phyloP scores from a whole-genome alignment of 305 asterid genomes.

The Solanum aculeatissimum region DNA sequence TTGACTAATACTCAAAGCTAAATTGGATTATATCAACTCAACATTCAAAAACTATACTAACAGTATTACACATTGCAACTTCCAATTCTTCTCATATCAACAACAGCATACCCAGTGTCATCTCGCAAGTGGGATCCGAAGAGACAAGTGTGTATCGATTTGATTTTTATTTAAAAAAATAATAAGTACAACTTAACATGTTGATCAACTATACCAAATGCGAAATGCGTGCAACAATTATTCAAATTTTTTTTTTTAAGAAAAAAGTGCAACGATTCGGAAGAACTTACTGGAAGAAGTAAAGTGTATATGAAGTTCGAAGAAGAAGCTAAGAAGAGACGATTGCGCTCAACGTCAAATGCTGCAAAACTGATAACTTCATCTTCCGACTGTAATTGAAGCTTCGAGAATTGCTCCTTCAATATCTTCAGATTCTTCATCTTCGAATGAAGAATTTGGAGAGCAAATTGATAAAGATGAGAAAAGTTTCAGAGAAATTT shows the following conservation, averaged over 20 bases:
- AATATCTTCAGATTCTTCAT: conserved; percentile 79
- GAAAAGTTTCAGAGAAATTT: neutral
- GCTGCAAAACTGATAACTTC: conserved; percentile 55
- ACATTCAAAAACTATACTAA: neutral
- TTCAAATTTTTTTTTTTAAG: too few species aligned
- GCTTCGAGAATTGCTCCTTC: conserved; percentile 36
- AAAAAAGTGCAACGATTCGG: neutral
- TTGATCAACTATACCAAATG: too few species aligned
- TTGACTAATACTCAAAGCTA: neutral
- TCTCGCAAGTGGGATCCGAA: neutral
- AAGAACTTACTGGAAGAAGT: conserved; percentile 29
- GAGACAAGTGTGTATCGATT: too few species aligned
- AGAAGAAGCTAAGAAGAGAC: conserved; percentile 70
- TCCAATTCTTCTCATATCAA: neutral
- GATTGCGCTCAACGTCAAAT: conserved; percentile 70
- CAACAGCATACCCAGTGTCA: neutral
- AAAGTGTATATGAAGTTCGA: conserved; percentile 53
- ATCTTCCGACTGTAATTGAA: conserved; percentile 36
- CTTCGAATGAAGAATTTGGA: neutral
- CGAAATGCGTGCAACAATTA: neutral
- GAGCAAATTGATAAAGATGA: neutral
- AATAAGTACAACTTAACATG: too few species aligned
- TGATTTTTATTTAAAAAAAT: too few species aligned
- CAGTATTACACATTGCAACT: neutral
- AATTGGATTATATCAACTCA: neutral